Evolutionary conservation across 2,329 filamentous ascomycete species (phyloP), one percentile per base, ranked within the genome.

Genomic region (Hymenoscyphus scutula): DNA sequence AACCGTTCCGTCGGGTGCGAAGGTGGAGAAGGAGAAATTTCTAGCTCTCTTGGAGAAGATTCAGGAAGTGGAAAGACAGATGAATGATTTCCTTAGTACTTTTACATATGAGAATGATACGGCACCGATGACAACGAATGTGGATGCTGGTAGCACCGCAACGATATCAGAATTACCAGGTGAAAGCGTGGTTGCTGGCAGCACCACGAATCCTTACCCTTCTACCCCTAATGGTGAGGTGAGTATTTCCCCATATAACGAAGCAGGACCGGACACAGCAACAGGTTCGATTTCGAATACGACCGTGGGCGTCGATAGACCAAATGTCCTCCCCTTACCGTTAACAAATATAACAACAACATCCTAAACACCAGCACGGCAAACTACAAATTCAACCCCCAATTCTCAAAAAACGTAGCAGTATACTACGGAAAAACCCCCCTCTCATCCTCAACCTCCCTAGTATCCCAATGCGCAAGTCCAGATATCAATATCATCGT

Each of bases 401-500:
- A 61, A 19, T 68, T 72, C 1, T 34, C 56, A 1, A 59, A 65
- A 8, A 75, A 75, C 53, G 58, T 75, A 30, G 74, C 72, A 3
- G 74, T 75, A n/a, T 75, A 75, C 63, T 76, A 71, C 48, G 74
- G 73, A 15, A 67, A 70, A 59, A 67, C 69, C 17, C 37, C 66
- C 1, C 68, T 69, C 54, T 72, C 71, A 15, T 56, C 68, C n/a
- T 67, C 70, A 38, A 68, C 67, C 32, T 60, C 67, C 23, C 70
- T 79, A 27, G 30, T 61, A 29, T 48, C 64, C 29, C 69, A 72
- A 57, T 78, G 75, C 67, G 61, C 69, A 15, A 68, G 74, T 61
- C 69, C 71, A 25, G 69, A 71, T 48, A 71, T 77, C 67, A 73
- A 74, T 57, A 76, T 77, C 56, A 69, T 78, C 59, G 74, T 76